Evolutionary conservation across 768 basidiomycete species (phyloP).

Genomic region (Dendrothele bispora): DNA sequence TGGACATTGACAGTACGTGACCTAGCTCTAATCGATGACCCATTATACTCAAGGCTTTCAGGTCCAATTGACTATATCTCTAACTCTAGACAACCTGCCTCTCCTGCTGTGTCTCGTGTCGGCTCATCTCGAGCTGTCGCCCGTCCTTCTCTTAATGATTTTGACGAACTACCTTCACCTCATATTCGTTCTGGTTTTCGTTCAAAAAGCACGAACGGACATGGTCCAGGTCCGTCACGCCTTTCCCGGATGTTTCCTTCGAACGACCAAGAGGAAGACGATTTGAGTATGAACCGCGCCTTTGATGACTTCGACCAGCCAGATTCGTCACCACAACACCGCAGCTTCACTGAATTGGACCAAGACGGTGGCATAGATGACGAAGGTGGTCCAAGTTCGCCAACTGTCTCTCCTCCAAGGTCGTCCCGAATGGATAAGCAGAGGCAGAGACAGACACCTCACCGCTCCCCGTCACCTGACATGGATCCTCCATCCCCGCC

Average conservation of each 20-base stretch:
- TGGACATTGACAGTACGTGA: conserved; percentile 74
- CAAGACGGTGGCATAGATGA: conserved; percentile 49
- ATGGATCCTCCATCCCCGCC: neutral
- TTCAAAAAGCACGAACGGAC: conserved; percentile 30
- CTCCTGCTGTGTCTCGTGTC: conserved; percentile 39
- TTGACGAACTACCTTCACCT: conserved; percentile 65
- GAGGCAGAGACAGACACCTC: conserved; percentile 44
- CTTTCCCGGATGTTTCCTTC: conserved; percentile 27
- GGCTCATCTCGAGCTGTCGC: conserved; percentile 45
- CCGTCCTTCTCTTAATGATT: conserved; percentile 57
- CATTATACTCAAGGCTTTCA: conserved; percentile 26
- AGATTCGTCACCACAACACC: conserved; percentile 26
- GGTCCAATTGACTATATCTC: conserved; percentile 44
- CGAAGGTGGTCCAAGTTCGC: conserved; percentile 30
- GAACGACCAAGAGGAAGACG: conserved; percentile 21
- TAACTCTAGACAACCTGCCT: conserved; percentile 38
- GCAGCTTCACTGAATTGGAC: conserved; percentile 50
- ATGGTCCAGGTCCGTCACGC: conserved; percentile 36
- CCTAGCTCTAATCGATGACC: conserved; percentile 6
- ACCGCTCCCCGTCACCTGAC: conserved; percentile 1
- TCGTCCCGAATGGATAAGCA: conserved; percentile 38
- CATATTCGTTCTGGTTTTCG: conserved; percentile 27
- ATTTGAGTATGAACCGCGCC: conserved; percentile 14
- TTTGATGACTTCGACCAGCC: conserved; percentile 15
- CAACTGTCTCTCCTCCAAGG: conserved; percentile 17